Evolutionary conservation across 2,329 filamentous ascomycete species (phyloP), one percentile per base, ranked within the genome.

Genomic region (Lasiodiplodia theobromae): DNA sequence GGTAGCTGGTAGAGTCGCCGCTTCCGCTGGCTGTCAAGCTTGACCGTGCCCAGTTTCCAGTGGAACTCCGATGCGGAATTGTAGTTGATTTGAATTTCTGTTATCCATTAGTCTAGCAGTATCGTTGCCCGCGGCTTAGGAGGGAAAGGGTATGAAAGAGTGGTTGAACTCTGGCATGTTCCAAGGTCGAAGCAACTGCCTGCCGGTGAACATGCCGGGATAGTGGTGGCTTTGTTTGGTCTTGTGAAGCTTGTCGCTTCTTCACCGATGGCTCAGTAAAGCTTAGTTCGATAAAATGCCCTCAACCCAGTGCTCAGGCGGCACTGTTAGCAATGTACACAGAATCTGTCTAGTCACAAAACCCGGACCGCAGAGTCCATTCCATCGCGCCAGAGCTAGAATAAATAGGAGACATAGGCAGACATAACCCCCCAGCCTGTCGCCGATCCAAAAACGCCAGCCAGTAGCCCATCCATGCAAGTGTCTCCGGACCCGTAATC

Each of bases 381-480:
- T 23, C 28, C 16, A 23, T 11, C 25, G 18, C 25, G 25, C 10
- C 44, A 14, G 14, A 10, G 10, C n/a, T 18, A 38, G 47, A 18
- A 25, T 2, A 31, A 52, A 52, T 21, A 37, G 16, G 4, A 38
- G 44, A 47, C 10, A 7, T 25, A 28, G 37, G 28, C 28, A 37
- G 44, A 52, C 60, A 51, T 21, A 52, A 47, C 60, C 60, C 37
- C 60, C 31, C 40, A 21, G 23, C 7, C 21, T 23, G 37, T 25
- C 18, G 14, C 37, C 38, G 38, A 37, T 49, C 60, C 25, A 4
- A 21, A 38, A 64, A 64, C 60, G 60, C 60, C 60, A 52, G 7
- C n/a, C 47, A 25, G 44, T 49, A 31, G 7, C 31, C 44, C n/a
- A 8, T 49, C n/a, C 60, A 64, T 64, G 31, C 60, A 64, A 40